phyloP scores from a whole-genome alignment of 2,329 filamentous ascomycete species.

The Xylaria sp. region DNA sequence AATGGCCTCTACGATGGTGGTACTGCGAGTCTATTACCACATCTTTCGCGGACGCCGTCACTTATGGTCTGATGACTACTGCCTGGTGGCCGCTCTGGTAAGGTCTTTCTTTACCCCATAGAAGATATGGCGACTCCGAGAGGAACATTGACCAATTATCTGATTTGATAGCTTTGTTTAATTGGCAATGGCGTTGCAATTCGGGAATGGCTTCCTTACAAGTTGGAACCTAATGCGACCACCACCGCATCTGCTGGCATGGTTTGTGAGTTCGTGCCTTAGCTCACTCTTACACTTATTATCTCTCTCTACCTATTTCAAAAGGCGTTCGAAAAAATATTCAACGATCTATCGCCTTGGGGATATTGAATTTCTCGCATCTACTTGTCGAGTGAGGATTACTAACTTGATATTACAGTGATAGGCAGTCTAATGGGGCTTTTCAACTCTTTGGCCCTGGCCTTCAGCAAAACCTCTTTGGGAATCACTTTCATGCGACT shows the following conservation, averaged over 20 bases:
- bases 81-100: slow-evolving; percentile 37
- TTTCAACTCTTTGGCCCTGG: slow-evolving; percentile 38
- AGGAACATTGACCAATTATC: not conserved
- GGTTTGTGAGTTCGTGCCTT: slow-evolving; percentile 25
- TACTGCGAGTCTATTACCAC: slow-evolving; percentile 32
- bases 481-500: slow-evolving; percentile 35
- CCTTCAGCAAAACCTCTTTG: slow-evolving; percentile 38
- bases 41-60: slow-evolving; percentile 27
- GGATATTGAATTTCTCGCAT: too few relatives aligned
- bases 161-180: slow-evolving; percentile 23
- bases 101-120: not conserved
- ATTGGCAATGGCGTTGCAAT: slow-evolving; percentile 31
- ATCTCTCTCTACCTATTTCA: not conserved
- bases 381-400: not conserved
- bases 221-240: slow-evolving; percentile 31
- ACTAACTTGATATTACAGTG: slow-evolving; percentile 29
- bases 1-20: slow-evolving; percentile 23
- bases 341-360: not conserved
- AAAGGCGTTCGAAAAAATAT: not conserved
- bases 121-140: not conserved
- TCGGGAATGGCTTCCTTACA: slow-evolving; percentile 30
- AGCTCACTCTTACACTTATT: not conserved
- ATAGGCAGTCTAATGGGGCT: slow-evolving; percentile 34
- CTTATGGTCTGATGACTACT: slow-evolving; percentile 35
- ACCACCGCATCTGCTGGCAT: not conserved